Evolutionary conservation across 108 stramenopile genomes (phyloP).

Genomic region (Nitzschia sp.): DNA sequence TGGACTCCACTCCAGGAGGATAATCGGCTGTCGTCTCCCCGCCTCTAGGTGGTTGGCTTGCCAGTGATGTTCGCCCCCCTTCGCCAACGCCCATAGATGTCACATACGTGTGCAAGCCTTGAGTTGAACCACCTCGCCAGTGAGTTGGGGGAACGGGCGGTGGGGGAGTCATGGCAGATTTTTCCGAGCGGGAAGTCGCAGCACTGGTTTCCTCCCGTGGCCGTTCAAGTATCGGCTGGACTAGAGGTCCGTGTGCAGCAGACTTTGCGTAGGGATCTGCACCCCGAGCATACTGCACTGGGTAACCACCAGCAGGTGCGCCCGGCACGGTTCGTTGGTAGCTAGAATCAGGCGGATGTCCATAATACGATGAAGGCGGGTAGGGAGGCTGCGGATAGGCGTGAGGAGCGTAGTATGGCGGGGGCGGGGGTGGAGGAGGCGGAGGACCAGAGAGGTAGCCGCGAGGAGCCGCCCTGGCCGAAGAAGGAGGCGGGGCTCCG

Average conservation of each 20-base stretch:
- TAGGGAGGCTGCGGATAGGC: constrained; percentile 27
- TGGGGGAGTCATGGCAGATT: constrained; percentile 16
- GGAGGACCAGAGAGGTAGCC: constrained; percentile 19
- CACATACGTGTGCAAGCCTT: constrained; percentile 46
- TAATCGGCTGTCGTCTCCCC: background rate
- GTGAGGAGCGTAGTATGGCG: constrained; percentile 19
- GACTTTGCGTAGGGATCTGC: constrained; percentile 21
- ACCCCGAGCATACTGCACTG: constrained; percentile 35
- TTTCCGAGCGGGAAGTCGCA: constrained; percentile 1
- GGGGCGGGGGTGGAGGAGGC: too few species aligned
- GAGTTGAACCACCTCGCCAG: constrained; percentile 34
- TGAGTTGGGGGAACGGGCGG: constrained; percentile 24
- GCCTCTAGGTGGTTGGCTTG: constrained; percentile 1
- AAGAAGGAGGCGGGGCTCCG: constrained; percentile 10
- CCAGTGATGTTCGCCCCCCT: constrained; percentile 24
- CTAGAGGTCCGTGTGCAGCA: constrained; percentile 15
- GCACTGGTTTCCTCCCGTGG: constrained; percentile 8
- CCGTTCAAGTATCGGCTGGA: constrained; percentile 25
- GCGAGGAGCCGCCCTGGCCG: constrained; percentile 6
- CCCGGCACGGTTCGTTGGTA: constrained; percentile 18
- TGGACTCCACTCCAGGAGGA: background rate
- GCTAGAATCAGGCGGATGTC: constrained; percentile 22
- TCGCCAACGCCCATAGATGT: constrained; percentile 46
- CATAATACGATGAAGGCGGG: constrained; percentile 35
- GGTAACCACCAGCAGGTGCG: constrained; percentile 34